Conservation (phyloP, 768 basidiomycete species). For the Naganishia kalamii region DNA sequence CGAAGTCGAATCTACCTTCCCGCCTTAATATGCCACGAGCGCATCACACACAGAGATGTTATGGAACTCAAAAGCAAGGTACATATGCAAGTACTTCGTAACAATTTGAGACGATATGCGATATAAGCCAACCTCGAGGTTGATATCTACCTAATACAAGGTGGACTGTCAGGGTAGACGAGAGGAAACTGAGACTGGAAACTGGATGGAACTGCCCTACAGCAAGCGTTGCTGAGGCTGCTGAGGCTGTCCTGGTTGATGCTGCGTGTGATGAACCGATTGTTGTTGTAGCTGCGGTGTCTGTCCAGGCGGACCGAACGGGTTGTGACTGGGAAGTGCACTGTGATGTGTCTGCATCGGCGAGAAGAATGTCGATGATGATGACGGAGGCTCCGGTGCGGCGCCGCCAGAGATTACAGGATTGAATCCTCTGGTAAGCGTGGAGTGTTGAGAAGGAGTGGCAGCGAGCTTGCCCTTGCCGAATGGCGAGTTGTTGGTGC, state of each 20-base stretch:
- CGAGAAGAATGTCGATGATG: constrained; percentile 5
- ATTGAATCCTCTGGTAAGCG: constrained; percentile 10
- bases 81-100: no score
- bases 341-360: constrained; percentile 10
- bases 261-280: constrained; percentile 4
- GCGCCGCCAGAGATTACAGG: neutral
- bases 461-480: constrained; percentile 9
- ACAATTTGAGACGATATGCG: neutral
- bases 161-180: neutral
- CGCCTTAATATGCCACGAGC: no score
- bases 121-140: neutral
- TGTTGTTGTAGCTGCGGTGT: constrained; percentile 1
- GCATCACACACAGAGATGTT: no score
- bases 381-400: neutral
- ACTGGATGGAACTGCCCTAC: neutral
- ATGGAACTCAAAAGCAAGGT: no score
- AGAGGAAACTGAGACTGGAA: neutral
- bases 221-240: constrained; percentile 8
- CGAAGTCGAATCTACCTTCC: no score
- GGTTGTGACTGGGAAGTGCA: neutral
- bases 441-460: neutral
- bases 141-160: neutral
- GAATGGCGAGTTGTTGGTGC: constrained; percentile 6
- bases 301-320: constrained; percentile 14
- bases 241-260: neutral